Conservation (phyloP, 352 stramenopile genomes). For the Phytophthora agathidicida region DNA sequence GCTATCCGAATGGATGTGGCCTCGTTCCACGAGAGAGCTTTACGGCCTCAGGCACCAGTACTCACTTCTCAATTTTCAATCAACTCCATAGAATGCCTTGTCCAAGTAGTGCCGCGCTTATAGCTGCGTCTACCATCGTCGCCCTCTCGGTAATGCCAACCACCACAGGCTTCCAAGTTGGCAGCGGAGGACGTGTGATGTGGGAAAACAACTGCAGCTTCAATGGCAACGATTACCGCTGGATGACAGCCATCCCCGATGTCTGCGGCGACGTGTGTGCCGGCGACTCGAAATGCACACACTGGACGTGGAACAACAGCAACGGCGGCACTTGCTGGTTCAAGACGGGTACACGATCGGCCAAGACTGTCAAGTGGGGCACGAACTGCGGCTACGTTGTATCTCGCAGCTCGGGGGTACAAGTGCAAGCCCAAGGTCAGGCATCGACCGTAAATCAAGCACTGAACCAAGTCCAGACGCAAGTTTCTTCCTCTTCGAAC, state of each 20-base stretch:
- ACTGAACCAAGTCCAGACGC: not conserved
- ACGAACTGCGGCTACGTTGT: constrained; percentile 46
- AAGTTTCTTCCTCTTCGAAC: constrained; percentile 14
- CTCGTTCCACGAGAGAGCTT: not conserved
- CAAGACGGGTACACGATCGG: constrained; percentile 29
- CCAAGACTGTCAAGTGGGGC: constrained; percentile 26
- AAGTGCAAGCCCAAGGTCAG: constrained; percentile 4
- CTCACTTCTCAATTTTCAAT: constrained; percentile 23
- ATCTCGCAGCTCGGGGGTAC: constrained; percentile 15
- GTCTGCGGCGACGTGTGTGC: constrained; percentile 44
- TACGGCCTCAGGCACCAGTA: not conserved
- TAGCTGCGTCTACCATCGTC: constrained; percentile 11
- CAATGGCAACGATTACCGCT: constrained; percentile 37
- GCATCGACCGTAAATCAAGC: not conserved
- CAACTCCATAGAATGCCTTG: constrained; percentile 16
- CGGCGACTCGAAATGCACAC: constrained; percentile 36
- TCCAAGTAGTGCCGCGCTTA: constrained; percentile 6
- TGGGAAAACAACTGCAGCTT: constrained; percentile 51
- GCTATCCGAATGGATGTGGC: constrained; percentile 3
- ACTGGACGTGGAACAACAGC: constrained; percentile 48
- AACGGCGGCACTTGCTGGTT: constrained; percentile 50
- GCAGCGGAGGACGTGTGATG: constrained; percentile 38
- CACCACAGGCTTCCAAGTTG: constrained; percentile 20
- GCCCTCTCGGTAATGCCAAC: constrained; percentile 5
- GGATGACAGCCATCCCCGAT: constrained; percentile 26